Base-by-base conservation (phyloP, 1,139 yeast species). In the Lodderomyces jiufengensis region DNA sequence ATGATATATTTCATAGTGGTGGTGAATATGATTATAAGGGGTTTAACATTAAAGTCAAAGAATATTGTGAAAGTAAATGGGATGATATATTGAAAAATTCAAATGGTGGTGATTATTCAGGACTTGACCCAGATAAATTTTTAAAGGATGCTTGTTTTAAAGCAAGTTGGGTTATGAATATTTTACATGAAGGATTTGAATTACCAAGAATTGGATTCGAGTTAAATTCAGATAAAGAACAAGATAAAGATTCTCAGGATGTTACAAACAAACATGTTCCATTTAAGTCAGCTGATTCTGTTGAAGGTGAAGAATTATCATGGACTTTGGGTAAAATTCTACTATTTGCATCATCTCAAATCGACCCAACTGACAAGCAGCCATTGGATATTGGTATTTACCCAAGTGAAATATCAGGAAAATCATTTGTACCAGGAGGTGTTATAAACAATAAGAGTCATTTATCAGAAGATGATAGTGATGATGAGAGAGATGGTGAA, bases 101-200 rank as follows among this genome's bases (percentile, higher is more conserved):
- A 27, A 55, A 69, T 4, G 54, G 70, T 10, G 84, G 84, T 2
- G 62, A 65, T 34, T 76, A 77, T 47, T 73, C 78, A 5, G 57
- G 58, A 13, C 57, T 70, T 32, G 69, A 73, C 31, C 71, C 76
- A 1, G 61, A 72, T 11, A 61, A 58, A 26, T 64, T 68, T 36
- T 61, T 84, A 38, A 66, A 62, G 39, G 83, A 79, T 50, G 82
- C 90, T 2, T 84, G 95, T 55, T 84, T 84, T 59, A 84, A 84
- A 49, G 90, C 92, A 7, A 77, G 80, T 47, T 84, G 95, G 95
- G 84, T 84, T 2, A 66, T 83, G 26, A 83, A 80, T 53, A 66
- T 84, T 11, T 60, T 84, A 29, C 94, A 84, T 49, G 94, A 84
- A 48, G 95, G 95, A 1, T 84, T 83, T 52, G 82, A 75, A 29